A percentile compares a stretch with the other conserved stretches of the same genome.
Conservation (phyloP, 805 yeast species). For the Suhomyces faveliae region DNA sequence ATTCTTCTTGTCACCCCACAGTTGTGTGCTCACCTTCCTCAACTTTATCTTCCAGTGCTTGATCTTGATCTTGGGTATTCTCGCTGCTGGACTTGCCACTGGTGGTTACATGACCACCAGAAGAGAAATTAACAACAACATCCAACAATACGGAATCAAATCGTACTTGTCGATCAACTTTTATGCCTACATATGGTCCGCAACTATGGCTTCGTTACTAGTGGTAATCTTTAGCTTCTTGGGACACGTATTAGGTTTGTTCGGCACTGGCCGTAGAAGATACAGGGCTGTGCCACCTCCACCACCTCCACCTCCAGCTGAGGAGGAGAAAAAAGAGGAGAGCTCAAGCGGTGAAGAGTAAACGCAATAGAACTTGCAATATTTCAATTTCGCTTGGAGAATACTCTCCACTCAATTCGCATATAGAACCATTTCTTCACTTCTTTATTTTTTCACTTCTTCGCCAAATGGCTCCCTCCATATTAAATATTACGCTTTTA, state of each 20-base stretch:
- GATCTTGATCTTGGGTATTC: conserved; percentile 46
- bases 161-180: conserved; percentile 51
- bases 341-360: conserved; percentile 1
- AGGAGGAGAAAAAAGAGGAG: conserved; percentile 9
- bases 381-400: background rate
- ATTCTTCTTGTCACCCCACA: conserved; percentile 43
- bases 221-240: conserved; percentile 31
- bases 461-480: too few species aligned
- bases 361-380: background rate
- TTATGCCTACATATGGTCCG: conserved; percentile 65
- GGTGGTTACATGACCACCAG: conserved; percentile 55
- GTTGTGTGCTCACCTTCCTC: conserved; percentile 45
- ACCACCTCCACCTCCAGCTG: conserved; percentile 1
- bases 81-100: conserved; percentile 57
- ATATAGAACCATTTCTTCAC: background rate
- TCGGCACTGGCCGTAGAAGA: conserved; percentile 29
- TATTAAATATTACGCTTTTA: background rate
- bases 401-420: background rate
- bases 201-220: conserved; percentile 41
- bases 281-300: conserved; percentile 19
- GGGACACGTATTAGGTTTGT: conserved; percentile 44
- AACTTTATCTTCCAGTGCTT: conserved; percentile 43
- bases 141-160: conserved; percentile 50
- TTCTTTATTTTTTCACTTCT: background rate
- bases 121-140: conserved; percentile 49